Evolutionary conservation across 148 eudicot genomes (phyloP).

Genomic region (Rhododendron kiyosumense): DNA sequence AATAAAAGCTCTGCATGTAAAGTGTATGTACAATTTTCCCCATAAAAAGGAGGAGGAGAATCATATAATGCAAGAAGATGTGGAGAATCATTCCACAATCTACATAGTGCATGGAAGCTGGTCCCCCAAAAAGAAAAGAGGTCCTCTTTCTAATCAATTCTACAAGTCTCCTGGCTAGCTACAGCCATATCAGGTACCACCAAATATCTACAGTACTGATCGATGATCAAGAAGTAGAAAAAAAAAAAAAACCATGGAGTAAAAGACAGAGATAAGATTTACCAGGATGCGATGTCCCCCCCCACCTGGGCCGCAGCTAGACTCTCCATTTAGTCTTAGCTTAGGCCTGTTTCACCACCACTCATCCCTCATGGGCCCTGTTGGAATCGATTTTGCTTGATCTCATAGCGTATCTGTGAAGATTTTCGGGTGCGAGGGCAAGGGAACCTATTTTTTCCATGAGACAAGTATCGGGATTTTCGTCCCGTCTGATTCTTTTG

Average conservation of each 20-base stretch:
- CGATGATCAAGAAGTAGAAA: not conserved
- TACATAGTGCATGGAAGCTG: not conserved
- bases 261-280: not conserved
- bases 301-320: not conserved
- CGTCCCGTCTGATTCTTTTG: not conserved
- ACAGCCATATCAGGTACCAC: not conserved
- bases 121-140: not conserved
- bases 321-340: not conserved
- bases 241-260: not conserved
- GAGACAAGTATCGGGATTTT: not conserved
- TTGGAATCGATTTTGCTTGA: not conserved
- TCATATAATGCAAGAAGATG: not conserved
- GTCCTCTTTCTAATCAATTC: not conserved
- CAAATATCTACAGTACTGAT: not conserved
- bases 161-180: not conserved
- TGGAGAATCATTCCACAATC: not conserved
- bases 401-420: not conserved
- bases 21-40: not conserved
- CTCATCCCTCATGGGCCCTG: not conserved
- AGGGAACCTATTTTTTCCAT: not conserved
- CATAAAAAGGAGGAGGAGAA: not conserved
- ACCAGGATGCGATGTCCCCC: not conserved
- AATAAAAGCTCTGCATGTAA: not conserved
- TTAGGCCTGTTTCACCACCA: not conserved
- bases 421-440: not conserved